Evolutionary conservation across 192 early-diverging fungal species (phyloP), one percentile per base, ranked within the genome.

Genomic region (Paraglomus brasilianum): DNA sequence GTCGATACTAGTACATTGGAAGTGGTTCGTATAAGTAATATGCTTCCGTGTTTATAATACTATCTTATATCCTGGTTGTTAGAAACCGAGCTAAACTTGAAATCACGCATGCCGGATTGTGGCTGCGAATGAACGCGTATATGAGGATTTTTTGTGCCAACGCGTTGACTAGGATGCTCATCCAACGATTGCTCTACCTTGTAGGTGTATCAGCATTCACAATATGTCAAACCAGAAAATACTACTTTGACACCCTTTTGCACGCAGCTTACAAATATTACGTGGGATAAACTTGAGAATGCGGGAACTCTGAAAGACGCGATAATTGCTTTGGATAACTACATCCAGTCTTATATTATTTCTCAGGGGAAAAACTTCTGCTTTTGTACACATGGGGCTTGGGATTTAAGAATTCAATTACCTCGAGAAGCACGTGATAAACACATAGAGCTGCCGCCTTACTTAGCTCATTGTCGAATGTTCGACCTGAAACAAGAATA

Each of bases 321-420:
- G 8, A 80, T 89, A 8, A 47, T 70, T 2, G 63, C 77, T 9
- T 51, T 90, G 22, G 80, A 87, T 56, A 41, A 59, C 8, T 89
- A 81, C 49, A 79, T 90, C 42, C 73, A 78, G 36, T 72, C 57
- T 0, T 77, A 88, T 57, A 82, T 88, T 24, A 64, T 80, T 13
- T 69, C 74, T 38, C 69, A 85, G 57, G 75, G 74, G 8, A 75
- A 77, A 19, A 75, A 77, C 3, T 88, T 92, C 70, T 84, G 85
- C 49, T 87, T 92, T 74, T 88, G 89, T 38, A 87, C 88, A 1
- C 89, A 91, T 72, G 87, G 86, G 39, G 89, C 87, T 7, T 86
- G 83, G 83, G 84, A 88, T 47, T 72, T 92, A 19, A 86, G 90
- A 13, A 87, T 84, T 61, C 88, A 91, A 68, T 69, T 92, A 1